Conservation (phyloP, 2,329 filamentous ascomycete species). For the Cyphellophora attinorum region DNA sequence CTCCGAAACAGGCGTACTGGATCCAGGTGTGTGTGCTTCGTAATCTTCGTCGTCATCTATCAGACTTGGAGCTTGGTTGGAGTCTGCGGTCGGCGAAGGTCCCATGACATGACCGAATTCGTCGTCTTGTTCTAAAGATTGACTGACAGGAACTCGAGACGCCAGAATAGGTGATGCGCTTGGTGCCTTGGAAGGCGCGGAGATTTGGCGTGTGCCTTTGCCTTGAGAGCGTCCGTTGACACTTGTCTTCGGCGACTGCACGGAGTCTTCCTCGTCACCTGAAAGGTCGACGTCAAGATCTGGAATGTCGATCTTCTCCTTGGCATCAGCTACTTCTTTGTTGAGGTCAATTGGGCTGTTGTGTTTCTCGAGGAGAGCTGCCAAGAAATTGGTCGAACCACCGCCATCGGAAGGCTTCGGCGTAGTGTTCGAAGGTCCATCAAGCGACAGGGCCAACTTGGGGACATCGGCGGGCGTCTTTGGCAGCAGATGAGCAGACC, state of each 20-base stretch:
- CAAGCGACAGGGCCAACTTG: neutral
- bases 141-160: constrained; percentile 4
- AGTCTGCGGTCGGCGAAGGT: constrained; percentile 39
- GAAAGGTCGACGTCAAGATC: constrained; percentile 28
- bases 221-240: constrained; percentile 16
- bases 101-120: constrained; percentile 8
- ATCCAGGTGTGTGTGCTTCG: constrained; percentile 54
- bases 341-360: constrained; percentile 53
- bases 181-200: constrained; percentile 47
- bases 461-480: constrained; percentile 11
- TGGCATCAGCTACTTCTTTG: constrained; percentile 49
- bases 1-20: constrained; percentile 43
- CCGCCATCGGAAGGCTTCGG: constrained; percentile 12
- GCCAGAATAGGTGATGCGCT: constrained; percentile 37
- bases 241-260: constrained; percentile 18
- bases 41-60: constrained; percentile 75
- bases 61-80: constrained; percentile 68
- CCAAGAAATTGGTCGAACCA: constrained; percentile 54
- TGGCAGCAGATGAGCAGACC: constrained; percentile 40
- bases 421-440: constrained; percentile 6
- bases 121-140: neutral
- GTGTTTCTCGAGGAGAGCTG: constrained; percentile 52
- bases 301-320: constrained; percentile 28
- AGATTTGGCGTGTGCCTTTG: constrained; percentile 40
- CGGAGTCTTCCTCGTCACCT: constrained; percentile 25